A percentile compares a stretch with the other conserved stretches of the same genome.
phyloP scores from a whole-genome alignment of 2,329 filamentous ascomycete genomes.

The Trichophyton rubrum region DNA sequence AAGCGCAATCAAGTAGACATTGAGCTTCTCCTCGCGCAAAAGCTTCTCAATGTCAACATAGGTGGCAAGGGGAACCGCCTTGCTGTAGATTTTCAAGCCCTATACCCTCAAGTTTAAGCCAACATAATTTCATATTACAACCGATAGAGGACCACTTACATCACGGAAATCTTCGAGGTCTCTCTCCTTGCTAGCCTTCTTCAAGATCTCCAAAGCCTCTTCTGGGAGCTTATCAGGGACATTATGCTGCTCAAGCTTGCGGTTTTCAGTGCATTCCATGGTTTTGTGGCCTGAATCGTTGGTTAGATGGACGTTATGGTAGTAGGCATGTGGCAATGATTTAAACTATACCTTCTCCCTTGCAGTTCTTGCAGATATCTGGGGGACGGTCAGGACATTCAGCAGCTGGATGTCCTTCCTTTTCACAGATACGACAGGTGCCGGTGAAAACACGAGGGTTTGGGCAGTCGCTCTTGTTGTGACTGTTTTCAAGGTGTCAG shows the following conservation, averaged over 20 bases:
- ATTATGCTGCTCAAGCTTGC: slow-evolving; percentile 31
- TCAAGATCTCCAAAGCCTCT: slow-evolving; percentile 40
- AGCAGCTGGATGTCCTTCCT: slow-evolving; percentile 34
- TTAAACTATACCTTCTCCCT: slow-evolving; percentile 28
- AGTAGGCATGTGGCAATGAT: background rate
- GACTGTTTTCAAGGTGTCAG: slow-evolving; percentile 18
- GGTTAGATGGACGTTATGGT: background rate
- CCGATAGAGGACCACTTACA: slow-evolving; percentile 18
- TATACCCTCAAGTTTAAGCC: slow-evolving; percentile 4
- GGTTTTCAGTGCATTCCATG: slow-evolving; percentile 34
- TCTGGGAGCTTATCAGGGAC: slow-evolving; percentile 37
- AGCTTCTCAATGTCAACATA: slow-evolving; percentile 40
- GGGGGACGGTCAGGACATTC: slow-evolving; percentile 34
- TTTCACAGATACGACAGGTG: slow-evolving; percentile 34
- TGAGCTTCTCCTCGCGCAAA: slow-evolving; percentile 37
- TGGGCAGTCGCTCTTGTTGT: slow-evolving; percentile 34
- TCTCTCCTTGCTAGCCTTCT: slow-evolving; percentile 36
- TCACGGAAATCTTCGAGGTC: slow-evolving; percentile 42
- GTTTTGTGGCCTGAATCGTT: slow-evolving; percentile 30
- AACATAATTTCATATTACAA: background rate
- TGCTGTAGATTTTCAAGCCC: slow-evolving; percentile 40
- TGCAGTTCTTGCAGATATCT: slow-evolving; percentile 37
- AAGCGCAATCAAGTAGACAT: slow-evolving; percentile 42
- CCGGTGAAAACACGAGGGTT: slow-evolving; percentile 38
- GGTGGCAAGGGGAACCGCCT: slow-evolving; percentile 34